Percentiles rank a stretch among this genome's conserved stretches.
phyloP scores from a whole-genome alignment of 805 yeast genomes.

The Blastobotrys parvus region DNA sequence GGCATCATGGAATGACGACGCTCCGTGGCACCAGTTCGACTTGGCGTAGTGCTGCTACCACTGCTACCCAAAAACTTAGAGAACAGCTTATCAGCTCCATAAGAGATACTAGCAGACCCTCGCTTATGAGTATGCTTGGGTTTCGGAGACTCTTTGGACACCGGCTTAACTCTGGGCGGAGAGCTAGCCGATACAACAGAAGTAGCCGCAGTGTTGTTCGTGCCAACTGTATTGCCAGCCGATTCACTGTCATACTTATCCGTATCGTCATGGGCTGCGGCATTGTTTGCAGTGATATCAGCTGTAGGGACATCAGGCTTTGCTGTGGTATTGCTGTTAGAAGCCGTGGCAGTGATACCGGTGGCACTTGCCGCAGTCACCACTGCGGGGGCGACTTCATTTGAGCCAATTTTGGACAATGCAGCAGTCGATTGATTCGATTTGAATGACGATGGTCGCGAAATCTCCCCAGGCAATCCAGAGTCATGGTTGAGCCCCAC shows the following conservation, averaged over 20 bases:
- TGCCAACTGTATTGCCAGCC: too few relatives aligned
- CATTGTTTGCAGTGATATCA: background rate
- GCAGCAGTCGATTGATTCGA: conserved; percentile 8
- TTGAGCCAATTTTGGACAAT: conserved; percentile 1
- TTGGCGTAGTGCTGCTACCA: conserved; percentile 3
- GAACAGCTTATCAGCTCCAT: conserved; percentile 20
- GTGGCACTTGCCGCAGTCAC: background rate
- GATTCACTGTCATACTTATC: too few relatives aligned
- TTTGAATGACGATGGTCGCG: conserved; percentile 22
- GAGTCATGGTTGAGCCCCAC: conserved; percentile 27
- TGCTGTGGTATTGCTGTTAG: background rate
- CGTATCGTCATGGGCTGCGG: background rate
- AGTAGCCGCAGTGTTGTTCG: background rate
- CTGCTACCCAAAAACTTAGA: conserved; percentile 18
- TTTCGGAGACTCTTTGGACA: background rate
- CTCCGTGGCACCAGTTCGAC: background rate
- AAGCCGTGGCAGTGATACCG: background rate
- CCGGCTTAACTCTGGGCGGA: background rate
- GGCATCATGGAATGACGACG: conserved; percentile 16
- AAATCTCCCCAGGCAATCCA: conserved; percentile 28
- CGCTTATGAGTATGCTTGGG: conserved; percentile 20
- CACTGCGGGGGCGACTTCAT: background rate
- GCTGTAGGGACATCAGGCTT: background rate
- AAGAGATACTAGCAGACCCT: conserved; percentile 20
- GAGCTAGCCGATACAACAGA: background rate